Evolutionary conservation across 306 rosid genomes (phyloP).

Genomic region (Corylus avellana): DNA sequence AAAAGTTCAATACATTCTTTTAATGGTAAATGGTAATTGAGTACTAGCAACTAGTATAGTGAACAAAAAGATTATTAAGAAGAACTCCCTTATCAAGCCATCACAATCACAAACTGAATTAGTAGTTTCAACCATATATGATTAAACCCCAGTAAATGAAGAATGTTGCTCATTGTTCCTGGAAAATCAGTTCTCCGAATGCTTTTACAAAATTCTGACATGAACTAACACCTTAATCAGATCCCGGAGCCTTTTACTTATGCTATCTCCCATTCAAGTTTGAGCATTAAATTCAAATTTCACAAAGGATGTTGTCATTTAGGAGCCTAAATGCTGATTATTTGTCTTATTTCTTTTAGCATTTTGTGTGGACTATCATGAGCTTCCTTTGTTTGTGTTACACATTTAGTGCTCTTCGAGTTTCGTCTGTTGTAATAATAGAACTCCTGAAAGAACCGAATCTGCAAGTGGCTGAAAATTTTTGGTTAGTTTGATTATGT

Average conservation of each 20-base stretch:
- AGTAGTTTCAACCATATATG: not conserved
- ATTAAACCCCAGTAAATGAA: constrained; percentile 3
- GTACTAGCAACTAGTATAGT: not conserved
- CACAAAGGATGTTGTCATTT: not conserved
- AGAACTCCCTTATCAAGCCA: not conserved
- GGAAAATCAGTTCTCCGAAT: not conserved
- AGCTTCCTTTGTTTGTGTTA: not conserved
- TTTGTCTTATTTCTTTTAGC: not conserved
- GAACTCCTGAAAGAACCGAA: not conserved
- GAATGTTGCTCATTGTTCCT: not conserved
- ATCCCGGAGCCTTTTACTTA: not conserved
- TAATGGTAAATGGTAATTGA: not conserved
- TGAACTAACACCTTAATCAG: constrained; percentile 11
- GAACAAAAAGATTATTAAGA: not conserved
- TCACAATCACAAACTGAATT: not conserved
- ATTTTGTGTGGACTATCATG: not conserved
- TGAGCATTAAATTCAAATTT: not conserved
- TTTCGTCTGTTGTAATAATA: not conserved
- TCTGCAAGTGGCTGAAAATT: not conserved
- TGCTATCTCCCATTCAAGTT: not conserved
- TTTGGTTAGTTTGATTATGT: constrained; percentile 1
- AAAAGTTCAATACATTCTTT: not conserved
- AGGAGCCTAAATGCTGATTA: not conserved
- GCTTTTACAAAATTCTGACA: not conserved
- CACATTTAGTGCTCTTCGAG: not conserved